Evolutionary conservation across 345 rosid genomes (phyloP).

Genomic region (Melastoma malabathricum): DNA sequence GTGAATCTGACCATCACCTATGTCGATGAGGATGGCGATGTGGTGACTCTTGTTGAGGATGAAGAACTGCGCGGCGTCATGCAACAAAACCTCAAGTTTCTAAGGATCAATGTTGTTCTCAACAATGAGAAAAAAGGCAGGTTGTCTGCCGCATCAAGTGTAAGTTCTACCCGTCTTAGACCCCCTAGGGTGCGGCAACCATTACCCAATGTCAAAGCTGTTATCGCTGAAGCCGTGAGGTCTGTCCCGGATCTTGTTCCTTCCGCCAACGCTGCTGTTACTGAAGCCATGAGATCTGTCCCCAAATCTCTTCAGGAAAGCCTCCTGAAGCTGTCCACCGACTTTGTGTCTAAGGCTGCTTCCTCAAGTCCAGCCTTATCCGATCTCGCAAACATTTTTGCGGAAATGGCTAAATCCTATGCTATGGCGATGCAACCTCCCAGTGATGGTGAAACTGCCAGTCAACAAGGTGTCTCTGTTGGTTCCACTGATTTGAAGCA

Average conservation of each 20-base stretch:
- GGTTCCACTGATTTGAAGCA: constrained; percentile 3
- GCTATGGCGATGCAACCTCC: constrained; percentile 8
- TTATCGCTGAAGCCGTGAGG: constrained; percentile 38
- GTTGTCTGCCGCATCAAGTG: constrained; percentile 31
- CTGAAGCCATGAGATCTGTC: constrained; percentile 44
- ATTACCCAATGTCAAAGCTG: constrained; percentile 21
- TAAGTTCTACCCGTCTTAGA: constrained; percentile 42
- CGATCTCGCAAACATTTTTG: constrained; percentile 26
- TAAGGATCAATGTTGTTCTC: constrained; percentile 42
- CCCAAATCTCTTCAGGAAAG: constrained; percentile 48
- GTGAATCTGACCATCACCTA: constrained; percentile 52
- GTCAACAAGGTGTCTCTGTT: constrained; percentile 11
- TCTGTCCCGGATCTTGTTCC: background rate
- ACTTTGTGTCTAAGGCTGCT: constrained; percentile 41
- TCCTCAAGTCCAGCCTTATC: constrained; percentile 24
- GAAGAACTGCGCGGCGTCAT: constrained; percentile 58
- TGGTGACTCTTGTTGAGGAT: constrained; percentile 64
- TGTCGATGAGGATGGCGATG: constrained; percentile 84
- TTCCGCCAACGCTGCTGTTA: constrained; percentile 9
- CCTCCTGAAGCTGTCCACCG: constrained; percentile 38
- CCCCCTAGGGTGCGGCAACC: constrained; percentile 26
- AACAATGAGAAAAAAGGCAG: constrained; percentile 17
- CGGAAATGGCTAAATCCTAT: constrained; percentile 27
- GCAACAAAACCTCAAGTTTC: constrained; percentile 60
- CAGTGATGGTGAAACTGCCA: constrained; percentile 9